Conservation (phyloP, 352 stramenopile species). For the Phytopythium cucurbitacearum region DNA sequence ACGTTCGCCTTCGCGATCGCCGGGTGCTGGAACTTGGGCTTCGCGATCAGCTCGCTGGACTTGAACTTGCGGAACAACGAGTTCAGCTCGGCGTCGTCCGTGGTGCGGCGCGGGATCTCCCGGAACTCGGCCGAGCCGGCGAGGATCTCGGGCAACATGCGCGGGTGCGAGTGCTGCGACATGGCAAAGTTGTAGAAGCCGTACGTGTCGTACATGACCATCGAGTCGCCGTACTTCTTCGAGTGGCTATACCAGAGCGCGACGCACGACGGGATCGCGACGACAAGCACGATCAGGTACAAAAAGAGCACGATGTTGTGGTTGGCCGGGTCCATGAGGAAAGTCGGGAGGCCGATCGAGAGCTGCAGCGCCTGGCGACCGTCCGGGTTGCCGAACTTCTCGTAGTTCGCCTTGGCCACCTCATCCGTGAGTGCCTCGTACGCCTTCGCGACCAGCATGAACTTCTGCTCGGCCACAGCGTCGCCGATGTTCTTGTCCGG, state of each 20-base stretch:
- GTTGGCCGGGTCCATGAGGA: constrained; percentile 96
- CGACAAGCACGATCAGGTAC: constrained; percentile 98
- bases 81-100: constrained; percentile 62
- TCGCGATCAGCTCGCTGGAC: constrained; percentile 71
- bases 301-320: constrained; percentile 98
- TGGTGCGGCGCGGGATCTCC: constrained; percentile 60
- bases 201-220: constrained; percentile 99
- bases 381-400: constrained; percentile 98
- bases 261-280: constrained; percentile 96
- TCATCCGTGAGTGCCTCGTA: constrained; percentile 96
- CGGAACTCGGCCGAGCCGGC: constrained; percentile 90
- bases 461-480: constrained; percentile 96
- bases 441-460: constrained; percentile 96
- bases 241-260: constrained; percentile 95
- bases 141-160: constrained; percentile 94
- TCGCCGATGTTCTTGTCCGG: constrained; percentile 97
- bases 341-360: constrained; percentile 95
- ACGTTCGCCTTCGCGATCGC: constrained; percentile 82
- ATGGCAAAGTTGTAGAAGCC: constrained; percentile 98
- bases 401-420: constrained; percentile 96
- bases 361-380: constrained; percentile 96
- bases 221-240: constrained; percentile 98
- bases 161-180: constrained; percentile 92
- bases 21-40: constrained; percentile 84
- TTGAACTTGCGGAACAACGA: constrained; percentile 77